A percentile compares a stretch with the other conserved stretches of the same genome.
Evolutionary conservation across 1,284 basidiomycete genomes (phyloP).

Genomic region (Boletus smithii): DNA sequence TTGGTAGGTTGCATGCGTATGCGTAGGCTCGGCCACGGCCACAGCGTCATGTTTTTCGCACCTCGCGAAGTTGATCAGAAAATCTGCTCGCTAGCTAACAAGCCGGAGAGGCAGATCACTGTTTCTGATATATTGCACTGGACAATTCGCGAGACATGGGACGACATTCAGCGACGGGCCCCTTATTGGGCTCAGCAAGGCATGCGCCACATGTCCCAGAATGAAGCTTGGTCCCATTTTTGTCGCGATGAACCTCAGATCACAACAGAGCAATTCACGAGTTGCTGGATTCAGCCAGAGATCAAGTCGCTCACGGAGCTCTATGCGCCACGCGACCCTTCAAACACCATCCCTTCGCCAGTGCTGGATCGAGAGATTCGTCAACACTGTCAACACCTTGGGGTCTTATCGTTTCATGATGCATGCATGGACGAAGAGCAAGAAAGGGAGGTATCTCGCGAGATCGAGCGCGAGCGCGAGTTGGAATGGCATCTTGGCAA

Average conservation of each 20-base stretch:
- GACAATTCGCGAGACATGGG: conserved; percentile 43
- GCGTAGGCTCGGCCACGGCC: no score
- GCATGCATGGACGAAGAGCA: no score
- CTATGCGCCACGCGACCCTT: no score
- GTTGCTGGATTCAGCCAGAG: conserved; percentile 36
- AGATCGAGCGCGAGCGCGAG: conserved; percentile 37
- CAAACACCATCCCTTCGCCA: no score
- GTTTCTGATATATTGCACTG: conserved; percentile 40
- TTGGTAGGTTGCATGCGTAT: no score
- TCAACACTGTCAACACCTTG: no score
- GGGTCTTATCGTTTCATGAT: no score
- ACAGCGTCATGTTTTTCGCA: no score
- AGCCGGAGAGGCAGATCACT: no score
- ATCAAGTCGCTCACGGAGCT: conserved; percentile 37
- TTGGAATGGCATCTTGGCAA: background rate
- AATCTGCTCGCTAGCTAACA: no score
- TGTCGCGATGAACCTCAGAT: conserved; percentile 2
- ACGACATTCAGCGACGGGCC: conserved; percentile 36
- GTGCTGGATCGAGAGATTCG: no score
- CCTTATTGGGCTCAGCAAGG: conserved; percentile 48
- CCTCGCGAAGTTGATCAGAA: no score
- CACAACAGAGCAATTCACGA: conserved; percentile 13
- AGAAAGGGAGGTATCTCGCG: conserved; percentile 42
- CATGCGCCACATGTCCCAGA: conserved; percentile 35
- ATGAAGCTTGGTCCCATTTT: conserved; percentile 29